Evolutionary conservation across 2,329 filamentous ascomycete species (phyloP).

Genomic region (Phialophora chinensis): DNA sequence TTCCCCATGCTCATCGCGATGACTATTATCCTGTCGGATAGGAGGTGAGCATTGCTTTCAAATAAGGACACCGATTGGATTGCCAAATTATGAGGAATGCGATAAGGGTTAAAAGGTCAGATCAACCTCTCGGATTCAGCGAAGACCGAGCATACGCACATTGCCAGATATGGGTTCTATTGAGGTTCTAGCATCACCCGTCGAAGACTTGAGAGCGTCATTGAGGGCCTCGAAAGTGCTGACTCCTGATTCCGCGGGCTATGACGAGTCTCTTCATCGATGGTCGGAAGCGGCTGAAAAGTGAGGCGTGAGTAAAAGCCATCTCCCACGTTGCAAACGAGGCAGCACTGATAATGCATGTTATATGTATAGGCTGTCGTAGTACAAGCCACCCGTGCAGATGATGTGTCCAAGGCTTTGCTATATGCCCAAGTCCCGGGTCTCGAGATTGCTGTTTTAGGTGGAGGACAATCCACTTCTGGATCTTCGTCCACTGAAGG

Average conservation of each 20-base stretch:
- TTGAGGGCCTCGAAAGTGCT: background rate
- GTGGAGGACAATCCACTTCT: slow-evolving; percentile 63
- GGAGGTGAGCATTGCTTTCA: too few species aligned
- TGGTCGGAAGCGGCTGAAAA: slow-evolving; percentile 11
- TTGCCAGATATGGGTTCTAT: too few species aligned
- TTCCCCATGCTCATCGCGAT: too few species aligned
- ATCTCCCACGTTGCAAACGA: too few species aligned
- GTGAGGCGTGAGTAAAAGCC: slow-evolving; percentile 1
- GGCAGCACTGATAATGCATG: background rate
- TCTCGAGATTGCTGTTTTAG: slow-evolving; percentile 61
- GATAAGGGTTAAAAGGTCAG: too few species aligned
- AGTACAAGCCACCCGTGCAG: background rate
- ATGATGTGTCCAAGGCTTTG: slow-evolving; percentile 3
- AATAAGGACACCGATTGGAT: too few species aligned
- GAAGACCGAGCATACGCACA: too few species aligned
- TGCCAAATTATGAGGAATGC: too few species aligned
- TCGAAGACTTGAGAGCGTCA: background rate
- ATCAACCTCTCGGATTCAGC: too few species aligned
- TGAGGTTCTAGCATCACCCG: background rate
- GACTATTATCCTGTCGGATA: too few species aligned
- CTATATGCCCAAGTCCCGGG: background rate
- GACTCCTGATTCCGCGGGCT: background rate
- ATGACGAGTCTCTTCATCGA: slow-evolving; percentile 7
- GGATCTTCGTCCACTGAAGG: slow-evolving; percentile 57
- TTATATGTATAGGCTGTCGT: background rate